Percentiles rank a stretch among this genome's conserved stretches.
Evolutionary conservation across 768 basidiomycete genomes (phyloP).

Genomic region (Mycena vitilis): DNA sequence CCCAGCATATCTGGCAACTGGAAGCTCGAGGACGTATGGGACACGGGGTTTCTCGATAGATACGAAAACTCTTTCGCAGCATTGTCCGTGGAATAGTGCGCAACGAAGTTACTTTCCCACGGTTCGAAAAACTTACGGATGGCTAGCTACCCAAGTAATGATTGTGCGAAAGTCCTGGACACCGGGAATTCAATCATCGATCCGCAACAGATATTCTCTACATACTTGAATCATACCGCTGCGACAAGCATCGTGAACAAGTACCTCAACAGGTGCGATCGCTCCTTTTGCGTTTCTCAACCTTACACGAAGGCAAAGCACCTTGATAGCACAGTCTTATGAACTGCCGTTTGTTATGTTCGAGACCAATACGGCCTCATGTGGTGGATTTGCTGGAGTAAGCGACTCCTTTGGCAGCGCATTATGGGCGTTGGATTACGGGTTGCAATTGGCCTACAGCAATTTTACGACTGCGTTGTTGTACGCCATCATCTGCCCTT

Average conservation of each 20-base stretch:
- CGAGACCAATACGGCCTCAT: slow-evolving; percentile 78
- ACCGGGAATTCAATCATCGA: slow-evolving; percentile 42
- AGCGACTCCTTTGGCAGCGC: slow-evolving; percentile 73
- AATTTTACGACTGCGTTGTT: slow-evolving; percentile 42
- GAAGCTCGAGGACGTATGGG: slow-evolving; percentile 64
- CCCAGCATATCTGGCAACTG: slow-evolving; percentile 62
- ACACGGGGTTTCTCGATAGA: slow-evolving; percentile 62
- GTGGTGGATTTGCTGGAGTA: slow-evolving; percentile 74
- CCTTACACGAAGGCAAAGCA: slow-evolving; percentile 47
- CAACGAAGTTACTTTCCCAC: slow-evolving; percentile 30
- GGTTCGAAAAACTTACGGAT: slow-evolving; percentile 12
- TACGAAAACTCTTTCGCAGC: slow-evolving; percentile 16
- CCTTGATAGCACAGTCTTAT: slow-evolving; percentile 54
- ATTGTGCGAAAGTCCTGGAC: slow-evolving; percentile 64
- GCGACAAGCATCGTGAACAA: slow-evolving; percentile 58
- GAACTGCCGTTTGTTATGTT: slow-evolving; percentile 57
- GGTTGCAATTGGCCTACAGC: slow-evolving; percentile 50
- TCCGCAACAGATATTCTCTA: slow-evolving; percentile 61
- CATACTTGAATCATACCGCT: slow-evolving; percentile 72
- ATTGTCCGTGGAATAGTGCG: slow-evolving; percentile 27
- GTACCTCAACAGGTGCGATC: slow-evolving; percentile 53
- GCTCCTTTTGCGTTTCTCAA: background rate
- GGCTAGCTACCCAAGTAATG: slow-evolving; percentile 68
- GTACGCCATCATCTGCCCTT: background rate
- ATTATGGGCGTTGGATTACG: slow-evolving; percentile 74